Evolutionary conservation across 192 early-diverging fungal species (phyloP).

Genomic region (Helicostylum pulchrum): DNA sequence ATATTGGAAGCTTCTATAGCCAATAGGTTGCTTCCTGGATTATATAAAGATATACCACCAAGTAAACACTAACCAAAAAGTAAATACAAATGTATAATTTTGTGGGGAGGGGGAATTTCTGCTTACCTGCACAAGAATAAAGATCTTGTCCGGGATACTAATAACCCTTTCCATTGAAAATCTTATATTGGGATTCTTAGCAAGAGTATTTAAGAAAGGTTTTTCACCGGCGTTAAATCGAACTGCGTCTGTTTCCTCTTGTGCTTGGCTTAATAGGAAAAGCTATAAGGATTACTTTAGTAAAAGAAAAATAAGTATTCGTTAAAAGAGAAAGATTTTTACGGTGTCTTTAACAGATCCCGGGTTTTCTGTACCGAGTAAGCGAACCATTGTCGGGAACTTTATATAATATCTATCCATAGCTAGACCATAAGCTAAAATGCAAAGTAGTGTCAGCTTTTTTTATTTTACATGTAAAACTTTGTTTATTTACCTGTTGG

Average conservation of each 20-base stretch:
- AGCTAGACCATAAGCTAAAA: constrained; percentile 30
- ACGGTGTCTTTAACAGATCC: constrained; percentile 22
- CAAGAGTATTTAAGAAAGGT: constrained; percentile 28
- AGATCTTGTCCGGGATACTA: constrained; percentile 23
- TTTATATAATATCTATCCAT: constrained; percentile 42
- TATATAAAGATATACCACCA: constrained; percentile 27
- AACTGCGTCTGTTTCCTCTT: constrained; percentile 23
- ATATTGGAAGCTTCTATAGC: constrained; percentile 22
- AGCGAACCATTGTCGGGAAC: constrained; percentile 24
- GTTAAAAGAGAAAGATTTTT: neutral
- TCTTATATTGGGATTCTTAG: constrained; percentile 33
- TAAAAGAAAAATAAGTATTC: neutral
- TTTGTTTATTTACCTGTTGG: constrained; percentile 17
- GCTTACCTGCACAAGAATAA: constrained; percentile 32
- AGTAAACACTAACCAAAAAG: constrained; percentile 25
- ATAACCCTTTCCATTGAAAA: constrained; percentile 31
- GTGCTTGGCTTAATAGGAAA: constrained; percentile 21
- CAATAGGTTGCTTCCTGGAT: constrained; percentile 17
- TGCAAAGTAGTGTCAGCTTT: neutral
- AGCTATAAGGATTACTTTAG: constrained; percentile 18
- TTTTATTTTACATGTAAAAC: neutral
- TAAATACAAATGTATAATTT: neutral
- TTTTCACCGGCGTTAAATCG: constrained; percentile 31
- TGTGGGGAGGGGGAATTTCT: too few species aligned
- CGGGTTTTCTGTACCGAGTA: constrained; percentile 4